These are phyloP conservation scores for Psilocybe cubensis DNA, from an alignment of 768 basidiomycete species.

Conservation along the genomic window DNA sequence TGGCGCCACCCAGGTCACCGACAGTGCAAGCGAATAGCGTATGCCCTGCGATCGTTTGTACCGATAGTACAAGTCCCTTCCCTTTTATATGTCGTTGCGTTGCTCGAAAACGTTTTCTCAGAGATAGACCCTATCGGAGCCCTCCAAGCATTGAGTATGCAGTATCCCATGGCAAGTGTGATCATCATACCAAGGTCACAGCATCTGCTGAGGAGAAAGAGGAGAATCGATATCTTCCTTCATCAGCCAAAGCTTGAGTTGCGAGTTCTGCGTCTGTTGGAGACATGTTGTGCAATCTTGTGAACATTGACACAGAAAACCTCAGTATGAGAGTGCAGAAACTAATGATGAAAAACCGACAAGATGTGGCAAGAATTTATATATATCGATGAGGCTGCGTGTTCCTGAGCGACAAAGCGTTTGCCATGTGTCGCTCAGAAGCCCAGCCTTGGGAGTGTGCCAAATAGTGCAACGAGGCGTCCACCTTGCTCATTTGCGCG, in stretches of 20 bases:
- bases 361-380: background rate
- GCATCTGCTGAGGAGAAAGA: constrained; percentile 80
- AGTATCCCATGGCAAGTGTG: background rate
- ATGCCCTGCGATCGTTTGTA: constrained; percentile 80
- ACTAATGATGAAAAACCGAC: background rate
- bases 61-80: constrained; percentile 80
- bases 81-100: constrained; percentile 73
- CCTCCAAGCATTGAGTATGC: background rate
- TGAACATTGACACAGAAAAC: constrained; percentile 51
- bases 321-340: background rate
- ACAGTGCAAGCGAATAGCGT: constrained; percentile 83
- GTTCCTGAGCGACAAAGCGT: background rate
- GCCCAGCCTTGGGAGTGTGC: background rate
- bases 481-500: no score
- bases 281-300: constrained; percentile 59
- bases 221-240: constrained; percentile 69
- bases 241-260: constrained; percentile 70
- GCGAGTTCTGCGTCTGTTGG: constrained; percentile 77
- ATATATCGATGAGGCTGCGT: background rate
- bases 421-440: background rate
- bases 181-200: constrained; percentile 61
- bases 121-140: constrained; percentile 58
- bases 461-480: background rate
- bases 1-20: constrained; percentile 71
- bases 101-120: constrained; percentile 83